Evolutionary conservation across 148 eudicot species (phyloP), one percentile per base, ranked within the genome.

Genomic region (Camellia sinensis): DNA sequence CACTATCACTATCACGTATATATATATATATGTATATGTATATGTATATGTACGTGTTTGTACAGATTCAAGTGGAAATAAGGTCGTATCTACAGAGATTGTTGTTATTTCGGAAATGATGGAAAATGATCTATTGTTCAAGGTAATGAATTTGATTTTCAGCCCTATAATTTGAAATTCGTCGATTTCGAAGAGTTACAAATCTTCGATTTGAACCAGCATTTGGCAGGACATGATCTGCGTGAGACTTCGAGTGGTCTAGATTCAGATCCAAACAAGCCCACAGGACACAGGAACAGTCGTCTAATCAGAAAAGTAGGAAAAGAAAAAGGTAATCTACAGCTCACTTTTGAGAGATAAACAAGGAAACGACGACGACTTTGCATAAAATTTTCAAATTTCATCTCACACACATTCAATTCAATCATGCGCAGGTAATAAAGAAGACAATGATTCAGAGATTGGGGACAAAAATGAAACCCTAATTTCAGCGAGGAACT

Each of bases 401-500:
- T 40, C 45, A n/a, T 50, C 73, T 8, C 48, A 48, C 48, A 48
- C 45, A 48, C 10, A 75, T 82, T 84, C 56, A 11, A 46, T 57
- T 74, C 57, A 62, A 61, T 57, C 72, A 57, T 71, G 29, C 22
- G 56, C 84, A 95, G 92, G 74, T 88, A 83, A 83, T 64, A 84
- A 86, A 78, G 81, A 85, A 66, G 88, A 87, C 80, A 83, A 77
- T 76, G 84, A 84, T 83, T 84, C 78, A 72, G 85, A 80, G 75
- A 86, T 79, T 40, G 90, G 84, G 68, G 88, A 83, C 79, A 88
- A 79, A 64, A 77, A 69, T 80, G 84, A 81, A 71, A 65, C 81
- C 77, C 57, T 87, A 79, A 92, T 89, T 84, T 93, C 95, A 71
- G 92, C 91, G 12, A 96, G 97, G 74, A 92, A 63, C 59, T 92